These are phyloP conservation scores for Luzula sylvatica DNA, from an alignment of 176 grass and related monocot genomes.

Conservation along the genomic window DNA sequence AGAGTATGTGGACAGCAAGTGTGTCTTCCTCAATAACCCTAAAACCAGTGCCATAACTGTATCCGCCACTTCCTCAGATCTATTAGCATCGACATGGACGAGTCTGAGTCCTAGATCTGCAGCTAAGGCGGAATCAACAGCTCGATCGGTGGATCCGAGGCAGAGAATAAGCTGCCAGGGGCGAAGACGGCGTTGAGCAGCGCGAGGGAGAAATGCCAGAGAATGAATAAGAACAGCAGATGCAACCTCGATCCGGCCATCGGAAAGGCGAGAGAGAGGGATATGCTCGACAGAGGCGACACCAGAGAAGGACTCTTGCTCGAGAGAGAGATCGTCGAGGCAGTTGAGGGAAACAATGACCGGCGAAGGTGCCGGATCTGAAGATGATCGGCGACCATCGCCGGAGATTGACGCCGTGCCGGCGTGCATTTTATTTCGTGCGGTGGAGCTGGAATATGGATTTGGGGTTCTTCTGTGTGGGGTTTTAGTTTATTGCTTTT, in stretches of 20 bases:
- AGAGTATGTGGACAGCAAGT: conserved; percentile 61
- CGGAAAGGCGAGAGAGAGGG: conserved; percentile 46
- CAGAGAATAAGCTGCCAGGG: conserved; percentile 97
- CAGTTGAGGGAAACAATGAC: conserved; percentile 76
- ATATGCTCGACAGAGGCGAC: conserved; percentile 66
- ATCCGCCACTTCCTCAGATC: conserved; percentile 89
- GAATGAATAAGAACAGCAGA: conserved; percentile 59
- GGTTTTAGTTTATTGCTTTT: conserved; percentile 12
- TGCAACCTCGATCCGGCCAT: conserved; percentile 56
- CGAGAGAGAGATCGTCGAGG: conserved; percentile 64
- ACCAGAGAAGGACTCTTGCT: conserved; percentile 52
- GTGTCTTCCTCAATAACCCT: conserved; percentile 66
- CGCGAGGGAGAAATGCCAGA: conserved; percentile 66
- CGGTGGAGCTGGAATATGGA: conserved; percentile 8
- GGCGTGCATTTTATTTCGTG: conserved; percentile 28
- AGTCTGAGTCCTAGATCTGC: conserved; percentile 76
- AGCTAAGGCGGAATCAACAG: conserved; percentile 55
- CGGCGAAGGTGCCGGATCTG: conserved; percentile 15
- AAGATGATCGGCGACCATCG: not conserved
- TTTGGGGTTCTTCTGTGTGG: conserved; percentile 22
- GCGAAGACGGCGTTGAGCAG: conserved; percentile 70
- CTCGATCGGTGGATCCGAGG: conserved; percentile 76
- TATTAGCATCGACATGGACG: conserved; percentile 68
- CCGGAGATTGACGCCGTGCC: conserved; percentile 27
- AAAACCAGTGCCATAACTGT: conserved; percentile 93